These are phyloP conservation scores for Leishmania martiniquensis DNA, from an alignment of 208 protist species.

Conservation along the genomic window DNA sequence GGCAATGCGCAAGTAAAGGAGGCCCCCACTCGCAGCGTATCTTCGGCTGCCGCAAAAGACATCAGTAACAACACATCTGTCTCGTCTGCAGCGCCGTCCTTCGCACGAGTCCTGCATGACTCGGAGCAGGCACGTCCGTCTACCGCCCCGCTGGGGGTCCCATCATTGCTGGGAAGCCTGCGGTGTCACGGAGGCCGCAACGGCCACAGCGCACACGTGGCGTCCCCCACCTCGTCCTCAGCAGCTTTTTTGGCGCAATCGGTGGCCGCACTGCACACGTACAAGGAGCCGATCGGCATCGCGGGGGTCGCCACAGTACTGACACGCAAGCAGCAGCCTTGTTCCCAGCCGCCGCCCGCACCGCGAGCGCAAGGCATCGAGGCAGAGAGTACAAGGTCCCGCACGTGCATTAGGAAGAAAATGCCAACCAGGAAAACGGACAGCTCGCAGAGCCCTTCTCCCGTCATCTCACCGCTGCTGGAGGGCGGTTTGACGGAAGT, in stretches of 20 bases:
- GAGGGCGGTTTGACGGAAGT: neutral
- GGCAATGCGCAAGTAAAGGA: neutral
- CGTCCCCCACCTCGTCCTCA: neutral
- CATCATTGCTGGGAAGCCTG: neutral
- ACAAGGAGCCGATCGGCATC: neutral
- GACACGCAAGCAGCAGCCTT: neutral
- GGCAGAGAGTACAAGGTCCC: neutral
- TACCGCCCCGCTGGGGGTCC: neutral
- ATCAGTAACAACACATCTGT: neutral
- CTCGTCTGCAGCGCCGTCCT: neutral
- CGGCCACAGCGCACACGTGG: too few relatives aligned
- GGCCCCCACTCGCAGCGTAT: neutral
- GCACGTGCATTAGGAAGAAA: constrained; percentile 1
- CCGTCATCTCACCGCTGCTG: too few relatives aligned
- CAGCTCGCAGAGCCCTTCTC: neutral
- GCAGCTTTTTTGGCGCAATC: neutral
- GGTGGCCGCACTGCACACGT: too few relatives aligned
- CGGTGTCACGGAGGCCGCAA: too few relatives aligned
- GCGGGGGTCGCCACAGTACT: neutral
- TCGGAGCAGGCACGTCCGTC: too few relatives aligned
- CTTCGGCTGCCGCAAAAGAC: neutral
- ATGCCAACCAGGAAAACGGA: neutral
- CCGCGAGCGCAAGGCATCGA: neutral
- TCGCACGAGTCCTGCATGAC: neutral
- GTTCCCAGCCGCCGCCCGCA: neutral